These are phyloP conservation scores for Tulasnella sp. DNA, from an alignment of 768 basidiomycete genomes.

Conservation along the genomic window DNA sequence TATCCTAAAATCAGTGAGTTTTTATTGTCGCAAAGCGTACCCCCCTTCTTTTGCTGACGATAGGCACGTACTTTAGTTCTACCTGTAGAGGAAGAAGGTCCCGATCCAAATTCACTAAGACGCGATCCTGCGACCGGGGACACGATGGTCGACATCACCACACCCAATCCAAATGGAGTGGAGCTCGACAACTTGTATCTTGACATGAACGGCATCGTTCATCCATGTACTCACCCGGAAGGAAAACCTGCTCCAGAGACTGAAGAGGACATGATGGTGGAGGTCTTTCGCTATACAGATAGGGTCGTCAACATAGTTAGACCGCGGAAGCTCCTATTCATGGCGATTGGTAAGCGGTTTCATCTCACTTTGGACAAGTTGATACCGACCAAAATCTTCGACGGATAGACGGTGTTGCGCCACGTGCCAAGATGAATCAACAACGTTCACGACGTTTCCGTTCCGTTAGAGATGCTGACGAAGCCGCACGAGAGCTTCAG, in stretches of 20 bases:
- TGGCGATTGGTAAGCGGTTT: constrained; percentile 79
- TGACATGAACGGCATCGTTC: constrained; percentile 99
- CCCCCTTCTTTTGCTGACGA: not conserved
- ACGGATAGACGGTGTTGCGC: constrained; percentile 81
- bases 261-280: constrained; percentile 98
- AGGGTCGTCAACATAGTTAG: constrained; percentile 95
- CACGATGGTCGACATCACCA: constrained; percentile 69
- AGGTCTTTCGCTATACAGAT: constrained; percentile 94
- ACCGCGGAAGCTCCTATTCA: constrained; percentile 90
- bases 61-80: constrained; percentile 40
- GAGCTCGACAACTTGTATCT: constrained; percentile 97
- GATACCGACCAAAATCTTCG: not conserved
- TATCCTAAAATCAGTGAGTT: constrained; percentile 90
- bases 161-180: constrained; percentile 85
- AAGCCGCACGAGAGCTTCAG: constrained; percentile 80
- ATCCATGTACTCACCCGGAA: constrained; percentile 98
- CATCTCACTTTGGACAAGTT: not conserved
- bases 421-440: constrained; percentile 99
- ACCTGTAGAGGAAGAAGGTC: constrained; percentile 80
- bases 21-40: not conserved
- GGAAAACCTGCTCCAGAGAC: constrained; percentile 97
- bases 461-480: constrained; percentile 87
- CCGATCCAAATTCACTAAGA: constrained; percentile 49
- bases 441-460: constrained; percentile 96
- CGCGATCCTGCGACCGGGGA: constrained; percentile 39